Base-by-base conservation (phyloP, 352 stramenopile species). In the Phytophthora meadii region DNA sequence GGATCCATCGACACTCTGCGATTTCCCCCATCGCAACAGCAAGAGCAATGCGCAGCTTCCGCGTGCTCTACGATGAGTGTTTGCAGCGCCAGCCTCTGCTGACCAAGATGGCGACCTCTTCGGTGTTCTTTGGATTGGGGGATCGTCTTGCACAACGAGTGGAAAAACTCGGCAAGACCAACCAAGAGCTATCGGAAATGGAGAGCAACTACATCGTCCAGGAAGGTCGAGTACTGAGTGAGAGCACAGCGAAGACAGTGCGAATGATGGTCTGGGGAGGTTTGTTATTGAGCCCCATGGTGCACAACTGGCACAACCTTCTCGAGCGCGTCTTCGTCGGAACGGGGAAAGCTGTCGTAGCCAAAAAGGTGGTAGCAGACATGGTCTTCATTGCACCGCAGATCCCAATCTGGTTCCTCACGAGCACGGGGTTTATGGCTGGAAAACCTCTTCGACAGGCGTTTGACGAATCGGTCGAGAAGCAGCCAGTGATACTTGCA, bases 301-400 rank as follows among this genome's bases (percentile, higher is more conserved):
- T 93, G 72, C 89, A 98, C 74, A 93, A 80, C 28, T 98, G 96
- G 68, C 97, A 97, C 71, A 78, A 88, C 34, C 48, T 90, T 15
- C 76, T 98, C 37, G 92, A 98, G 64, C 44, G 59, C 2, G 47
- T 66, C 3, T 59, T 74, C 41, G 24, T 48, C 24, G 68, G 64
- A 37, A 57, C 60, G 6, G 70, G 59, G 3, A 61, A 61, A 32
- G 19, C 73, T 11, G 61, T 65, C 4, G 59, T 53, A 14, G 59
- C 47, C 27, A 70, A 77, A 53, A 77, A 77, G 28, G 65, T 74
- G 15, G 61, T 72, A 37, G 39, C 64, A 1, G 70, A 78, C 44
- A 74, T 75, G 70, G 17, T 75, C 28, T 52, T 77, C 24, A 52
- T 78, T 12, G 67, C 71, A 0, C 67, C 71, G 2, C 48, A 68